phyloP scores from a whole-genome alignment of 805 yeast species.

The Scheffersomyces amazonensis region DNA sequence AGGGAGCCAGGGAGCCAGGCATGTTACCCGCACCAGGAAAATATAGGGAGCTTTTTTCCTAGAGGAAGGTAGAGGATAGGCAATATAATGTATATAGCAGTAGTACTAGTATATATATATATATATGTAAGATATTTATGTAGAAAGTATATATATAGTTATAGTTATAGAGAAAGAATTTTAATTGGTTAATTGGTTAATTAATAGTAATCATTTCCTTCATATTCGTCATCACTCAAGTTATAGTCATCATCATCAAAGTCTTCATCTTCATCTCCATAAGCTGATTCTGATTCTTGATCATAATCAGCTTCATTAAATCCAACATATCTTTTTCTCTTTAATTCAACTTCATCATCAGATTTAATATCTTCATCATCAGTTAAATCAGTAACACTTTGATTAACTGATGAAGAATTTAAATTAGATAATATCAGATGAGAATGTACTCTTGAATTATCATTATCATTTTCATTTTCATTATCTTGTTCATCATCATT shows the following conservation, averaged over 20 bases:
- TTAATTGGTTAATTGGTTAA: too few species aligned
- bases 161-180: too few species aligned
- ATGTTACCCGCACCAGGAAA: too few species aligned
- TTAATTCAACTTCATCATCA: slow-evolving; percentile 45
- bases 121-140: too few species aligned
- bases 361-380: slow-evolving; percentile 30
- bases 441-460: too few species aligned
- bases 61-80: too few species aligned
- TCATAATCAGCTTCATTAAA: slow-evolving; percentile 47
- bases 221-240: slow-evolving; percentile 31
- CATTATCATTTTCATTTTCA: slow-evolving; percentile 1
- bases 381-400: slow-evolving; percentile 5
- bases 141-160: too few species aligned
- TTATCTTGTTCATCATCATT: neutral
- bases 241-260: slow-evolving; percentile 13
- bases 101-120: too few species aligned
- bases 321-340: slow-evolving; percentile 40
- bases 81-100: too few species aligned
- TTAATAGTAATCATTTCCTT: slow-evolving; percentile 42
- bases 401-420: neutral
- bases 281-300: slow-evolving; percentile 32
- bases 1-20: too few species aligned
- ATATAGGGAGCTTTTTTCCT: too few species aligned
- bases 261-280: slow-evolving; percentile 28
- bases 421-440: too few species aligned